Evolutionary conservation across 2,329 filamentous ascomycete genomes (phyloP).

Genomic region (Malbranchea zuffiana): DNA sequence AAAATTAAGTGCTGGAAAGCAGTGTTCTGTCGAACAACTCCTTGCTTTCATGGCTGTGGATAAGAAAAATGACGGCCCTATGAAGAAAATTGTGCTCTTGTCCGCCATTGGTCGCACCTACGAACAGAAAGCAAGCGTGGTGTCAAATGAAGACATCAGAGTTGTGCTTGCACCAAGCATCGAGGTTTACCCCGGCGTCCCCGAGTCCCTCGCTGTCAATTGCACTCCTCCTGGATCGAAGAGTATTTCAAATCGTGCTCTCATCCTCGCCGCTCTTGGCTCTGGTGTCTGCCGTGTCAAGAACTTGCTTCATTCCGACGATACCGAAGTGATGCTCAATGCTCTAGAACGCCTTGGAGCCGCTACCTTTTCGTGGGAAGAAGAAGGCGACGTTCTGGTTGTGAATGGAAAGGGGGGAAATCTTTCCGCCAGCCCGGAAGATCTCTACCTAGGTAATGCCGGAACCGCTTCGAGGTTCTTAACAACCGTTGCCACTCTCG

Average conservation of each 20-base stretch:
- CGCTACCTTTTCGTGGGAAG: conserved; percentile 85
- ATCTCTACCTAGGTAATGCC: conserved; percentile 89
- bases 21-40: conserved; percentile 74
- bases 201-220: conserved; percentile 53
- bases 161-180: conserved; percentile 73
- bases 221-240: conserved; percentile 92
- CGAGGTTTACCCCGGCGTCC: conserved; percentile 60
- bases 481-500: conserved; percentile 80
- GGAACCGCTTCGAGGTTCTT: conserved; percentile 93
- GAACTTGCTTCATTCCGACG: conserved; percentile 90
- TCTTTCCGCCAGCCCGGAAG: conserved; percentile 61
- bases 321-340: conserved; percentile 93
- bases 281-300: conserved; percentile 75
- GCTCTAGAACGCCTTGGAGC: conserved; percentile 77
- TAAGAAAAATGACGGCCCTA: conserved; percentile 93
- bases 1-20: conserved; percentile 72
- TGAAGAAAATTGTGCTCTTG: conserved; percentile 91
- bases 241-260: conserved; percentile 89
- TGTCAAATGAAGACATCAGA: conserved; percentile 74
- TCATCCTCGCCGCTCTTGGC: conserved; percentile 86
- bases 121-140: conserved; percentile 77
- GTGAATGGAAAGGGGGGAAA: conserved; percentile 85
- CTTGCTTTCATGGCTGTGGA: conserved; percentile 93
- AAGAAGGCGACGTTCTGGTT: conserved; percentile 80
- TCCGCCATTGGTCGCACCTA: conserved; percentile 80